Evolutionary conservation across 129 eudicot species (phyloP).

Genomic region (Helianthus annuus): DNA sequence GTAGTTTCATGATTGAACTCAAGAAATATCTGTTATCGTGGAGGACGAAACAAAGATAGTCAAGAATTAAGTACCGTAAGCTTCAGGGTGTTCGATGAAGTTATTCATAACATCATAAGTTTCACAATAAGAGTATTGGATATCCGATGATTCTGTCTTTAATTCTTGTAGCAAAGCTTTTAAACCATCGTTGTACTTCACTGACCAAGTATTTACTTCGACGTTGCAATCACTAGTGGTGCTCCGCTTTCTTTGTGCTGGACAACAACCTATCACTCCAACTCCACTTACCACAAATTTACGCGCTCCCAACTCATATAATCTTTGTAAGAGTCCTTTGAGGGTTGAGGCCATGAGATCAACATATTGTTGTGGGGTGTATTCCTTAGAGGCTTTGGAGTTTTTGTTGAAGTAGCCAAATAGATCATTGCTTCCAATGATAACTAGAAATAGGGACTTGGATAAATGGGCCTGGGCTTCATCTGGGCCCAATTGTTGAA

Average conservation of each 20-base stretch:
- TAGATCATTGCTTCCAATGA: constrained; percentile 76
- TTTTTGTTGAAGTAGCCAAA: constrained; percentile 42
- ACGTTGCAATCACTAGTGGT: constrained; percentile 43
- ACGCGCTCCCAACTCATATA: constrained; percentile 59
- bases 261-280: constrained; percentile 63
- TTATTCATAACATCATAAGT: constrained; percentile 40
- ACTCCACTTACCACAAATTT: constrained; percentile 51
- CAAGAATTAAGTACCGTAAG: constrained; percentile 42
- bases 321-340: constrained; percentile 34
- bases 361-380: constrained; percentile 49
- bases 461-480: constrained; percentile 46
- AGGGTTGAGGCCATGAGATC: constrained; percentile 41
- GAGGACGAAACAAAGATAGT: too few species aligned
- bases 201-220: constrained; percentile 53
- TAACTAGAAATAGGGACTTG: constrained; percentile 51
- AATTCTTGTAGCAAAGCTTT: constrained; percentile 25
- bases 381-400: constrained; percentile 27
- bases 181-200: constrained; percentile 50
- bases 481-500: constrained; percentile 30
- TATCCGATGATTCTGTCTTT: constrained; percentile 39
- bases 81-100: constrained; percentile 54
- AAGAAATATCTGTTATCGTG: too few species aligned
- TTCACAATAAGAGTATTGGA: constrained; percentile 58
- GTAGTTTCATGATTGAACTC: too few species aligned
- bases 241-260: constrained; percentile 44